Evolutionary conservation across 768 basidiomycete species (phyloP).

Genomic region (Leccinum olivaceopallidum): DNA sequence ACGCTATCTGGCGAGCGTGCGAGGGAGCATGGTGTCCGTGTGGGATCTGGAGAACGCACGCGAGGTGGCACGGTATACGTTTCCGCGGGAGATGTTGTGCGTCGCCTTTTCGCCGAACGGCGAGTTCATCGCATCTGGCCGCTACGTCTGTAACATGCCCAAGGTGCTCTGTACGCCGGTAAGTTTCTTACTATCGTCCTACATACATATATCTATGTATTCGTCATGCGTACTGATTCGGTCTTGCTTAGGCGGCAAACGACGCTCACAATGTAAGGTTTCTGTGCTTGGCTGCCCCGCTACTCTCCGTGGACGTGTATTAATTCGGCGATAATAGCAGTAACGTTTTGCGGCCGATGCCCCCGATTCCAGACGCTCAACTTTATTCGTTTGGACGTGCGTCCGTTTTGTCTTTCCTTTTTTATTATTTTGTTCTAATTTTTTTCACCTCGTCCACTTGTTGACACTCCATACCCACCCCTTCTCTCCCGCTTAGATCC

Average conservation of each 20-base stretch:
- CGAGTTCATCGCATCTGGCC: constrained; percentile 18
- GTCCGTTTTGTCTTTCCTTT: background rate
- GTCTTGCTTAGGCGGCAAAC: constrained; percentile 4
- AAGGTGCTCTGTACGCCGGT: constrained; percentile 9
- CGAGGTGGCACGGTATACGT: constrained; percentile 22
- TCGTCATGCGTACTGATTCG: background rate
- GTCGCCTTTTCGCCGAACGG: constrained; percentile 26
- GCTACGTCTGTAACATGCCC: constrained; percentile 19
- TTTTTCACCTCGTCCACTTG: background rate
- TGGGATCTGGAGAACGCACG: constrained; percentile 18
- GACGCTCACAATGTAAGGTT: constrained; percentile 9
- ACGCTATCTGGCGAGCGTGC: constrained; percentile 20
- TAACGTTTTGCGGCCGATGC: background rate
- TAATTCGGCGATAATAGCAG: background rate
- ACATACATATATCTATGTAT: background rate
- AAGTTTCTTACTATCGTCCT: background rate
- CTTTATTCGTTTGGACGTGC: constrained; percentile 4
- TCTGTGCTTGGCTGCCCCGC: background rate
- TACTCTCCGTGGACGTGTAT: background rate
- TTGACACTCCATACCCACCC: background rate
- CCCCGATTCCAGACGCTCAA: background rate
- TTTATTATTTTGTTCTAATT: background rate
- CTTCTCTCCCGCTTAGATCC: background rate
- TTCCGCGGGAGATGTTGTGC: constrained; percentile 26
- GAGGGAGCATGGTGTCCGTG: constrained; percentile 17